Evolutionary conservation across 2,329 filamentous ascomycete species (phyloP).

Genomic region (Helminthosporium solani): DNA sequence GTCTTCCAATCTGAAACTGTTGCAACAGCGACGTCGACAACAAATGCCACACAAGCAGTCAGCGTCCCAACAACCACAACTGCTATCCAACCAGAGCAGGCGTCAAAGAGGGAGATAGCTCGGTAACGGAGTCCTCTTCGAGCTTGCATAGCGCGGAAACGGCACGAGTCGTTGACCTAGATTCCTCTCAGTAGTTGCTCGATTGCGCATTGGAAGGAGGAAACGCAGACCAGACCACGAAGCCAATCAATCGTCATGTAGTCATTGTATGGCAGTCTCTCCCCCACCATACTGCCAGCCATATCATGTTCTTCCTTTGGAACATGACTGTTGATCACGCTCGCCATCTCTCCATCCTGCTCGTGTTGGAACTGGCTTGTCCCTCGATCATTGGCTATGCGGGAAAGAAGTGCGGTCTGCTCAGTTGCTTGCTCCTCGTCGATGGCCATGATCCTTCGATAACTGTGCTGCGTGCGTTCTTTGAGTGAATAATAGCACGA

Average conservation of each 20-base stretch:
- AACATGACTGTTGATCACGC: slow-evolving; percentile 47
- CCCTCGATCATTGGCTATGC: slow-evolving; percentile 29
- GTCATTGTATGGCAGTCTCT: slow-evolving; percentile 60
- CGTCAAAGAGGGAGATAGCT: slow-evolving; percentile 49
- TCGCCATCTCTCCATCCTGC: slow-evolving; percentile 46
- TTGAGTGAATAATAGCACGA: neutral
- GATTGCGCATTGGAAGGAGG: neutral
- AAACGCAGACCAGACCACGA: slow-evolving; percentile 53
- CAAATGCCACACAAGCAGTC: slow-evolving; percentile 57
- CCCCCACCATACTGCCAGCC: slow-evolving; percentile 50
- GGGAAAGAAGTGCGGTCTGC: slow-evolving; percentile 37
- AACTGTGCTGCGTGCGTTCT: neutral
- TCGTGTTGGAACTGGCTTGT: slow-evolving; percentile 38
- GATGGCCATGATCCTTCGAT: slow-evolving; percentile 15
- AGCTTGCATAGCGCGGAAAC: slow-evolving; percentile 50
- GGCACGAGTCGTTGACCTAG: slow-evolving; percentile 58
- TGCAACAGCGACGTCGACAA: slow-evolving; percentile 57
- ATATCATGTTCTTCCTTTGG: slow-evolving; percentile 54
- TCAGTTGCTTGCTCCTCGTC: slow-evolving; percentile 33
- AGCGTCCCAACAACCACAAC: slow-evolving; percentile 56
- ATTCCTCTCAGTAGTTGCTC: neutral
- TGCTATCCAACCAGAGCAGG: slow-evolving; percentile 57
- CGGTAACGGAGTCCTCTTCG: slow-evolving; percentile 46
- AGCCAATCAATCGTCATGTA: slow-evolving; percentile 65
- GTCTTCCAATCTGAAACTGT: slow-evolving; percentile 59